Evolutionary conservation across 2,329 filamentous ascomycete species (phyloP), one percentile per base, ranked within the genome.

Genomic region (Beauveria bassiana): DNA sequence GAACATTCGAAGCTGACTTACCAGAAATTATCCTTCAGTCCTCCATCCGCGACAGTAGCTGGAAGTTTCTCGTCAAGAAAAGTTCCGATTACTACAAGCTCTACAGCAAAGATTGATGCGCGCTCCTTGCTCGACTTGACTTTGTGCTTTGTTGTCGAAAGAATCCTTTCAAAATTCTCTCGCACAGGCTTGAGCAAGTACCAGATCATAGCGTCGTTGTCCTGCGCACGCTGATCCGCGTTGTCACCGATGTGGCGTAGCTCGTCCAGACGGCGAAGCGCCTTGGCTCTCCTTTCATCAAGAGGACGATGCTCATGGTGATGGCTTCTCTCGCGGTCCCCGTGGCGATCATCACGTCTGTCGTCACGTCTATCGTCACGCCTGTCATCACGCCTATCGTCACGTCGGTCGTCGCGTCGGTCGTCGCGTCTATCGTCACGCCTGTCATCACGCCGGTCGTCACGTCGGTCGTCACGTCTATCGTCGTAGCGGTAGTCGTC

Each of bases 121-220:
- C 86, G 80, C 58, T 83, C 80, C 65, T 86, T 85, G 67, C 83
- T 82, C 31, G 81, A 84, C 60, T 84, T 84, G 64, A 86, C 82
- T 55, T 81, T 81, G 66, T 85, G 84, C 65, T 82, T 83, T 2
- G 83, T 88, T 4, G 85, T 86, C 57, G 79, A 81, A 59, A 82
- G 77, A 59, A 88, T 82, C 31, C 77, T 78, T 65, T 82, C 79
- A 56, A 89, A 81, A 64, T 84, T 86, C 63, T 82, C 79, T 54
- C 79, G 79, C 31, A 88, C 82, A 16, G 85, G 84, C 63, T 83
- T 82, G 63, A 87, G 71, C 43, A 81, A 68, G 62, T 74, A 78
- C 77, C 77, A 79, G 24, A 80, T 76, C 72, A 79, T 75, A 3
- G 76, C 76, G 62, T 79, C 77, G 50, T 78, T 76, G 57, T 79